Conservation (phyloP, 108 stramenopile genomes). For the Discostella stelligeroides region DNA sequence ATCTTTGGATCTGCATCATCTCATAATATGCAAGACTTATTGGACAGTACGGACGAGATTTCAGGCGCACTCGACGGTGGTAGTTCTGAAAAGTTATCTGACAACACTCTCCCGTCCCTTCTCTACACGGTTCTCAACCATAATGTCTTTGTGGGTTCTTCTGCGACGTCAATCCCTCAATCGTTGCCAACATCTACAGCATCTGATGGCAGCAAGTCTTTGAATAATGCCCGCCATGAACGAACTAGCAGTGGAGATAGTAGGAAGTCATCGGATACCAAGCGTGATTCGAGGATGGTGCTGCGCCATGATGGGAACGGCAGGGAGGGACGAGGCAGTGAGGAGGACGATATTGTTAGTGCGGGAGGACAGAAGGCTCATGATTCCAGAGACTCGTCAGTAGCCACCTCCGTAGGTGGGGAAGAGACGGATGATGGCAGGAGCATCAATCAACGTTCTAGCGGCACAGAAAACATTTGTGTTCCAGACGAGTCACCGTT, state of each 20-base stretch:
- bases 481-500: neutral
- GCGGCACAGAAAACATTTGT: neutral
- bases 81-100: slow-evolving; percentile 22
- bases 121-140: slow-evolving; percentile 48
- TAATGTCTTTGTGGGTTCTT: slow-evolving; percentile 4
- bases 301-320: too few species aligned
- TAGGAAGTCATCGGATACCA: too few species aligned
- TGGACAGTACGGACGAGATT: neutral
- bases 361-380: neutral
- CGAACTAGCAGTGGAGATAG: neutral
- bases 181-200: neutral
- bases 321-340: too few species aligned
- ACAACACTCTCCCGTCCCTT: slow-evolving; percentile 29
- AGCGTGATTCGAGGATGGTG: neutral
- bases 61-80: neutral
- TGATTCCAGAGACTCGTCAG: neutral
- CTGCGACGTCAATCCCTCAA: neutral
- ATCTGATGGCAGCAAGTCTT: neutral
- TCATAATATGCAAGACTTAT: slow-evolving; percentile 16
- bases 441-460: too few species aligned
- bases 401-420: neutral
- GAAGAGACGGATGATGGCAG: neutral
- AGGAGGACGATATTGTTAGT: neutral
- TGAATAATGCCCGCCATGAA: too few species aligned
- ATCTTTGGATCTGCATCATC: slow-evolving; percentile 40